Conservation (phyloP, 805 yeast species). For the Yamadazyma tumulicola region DNA sequence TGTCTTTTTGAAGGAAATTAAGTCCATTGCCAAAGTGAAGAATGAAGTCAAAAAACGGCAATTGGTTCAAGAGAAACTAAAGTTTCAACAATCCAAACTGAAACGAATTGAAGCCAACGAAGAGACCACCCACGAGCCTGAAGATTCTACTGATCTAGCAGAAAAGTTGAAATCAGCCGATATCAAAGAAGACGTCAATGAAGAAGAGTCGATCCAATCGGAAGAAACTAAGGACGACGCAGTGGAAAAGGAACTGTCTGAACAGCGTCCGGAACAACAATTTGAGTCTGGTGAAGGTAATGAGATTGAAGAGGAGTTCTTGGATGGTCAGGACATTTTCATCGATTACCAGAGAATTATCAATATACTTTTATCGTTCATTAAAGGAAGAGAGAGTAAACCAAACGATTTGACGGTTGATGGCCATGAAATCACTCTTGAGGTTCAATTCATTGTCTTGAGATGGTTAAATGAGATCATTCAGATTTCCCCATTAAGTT, state of each 20-base stretch:
- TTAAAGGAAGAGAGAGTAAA: slow-evolving; percentile 40
- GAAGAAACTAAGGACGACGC: slow-evolving; percentile 11
- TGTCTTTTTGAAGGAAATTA: slow-evolving; percentile 74
- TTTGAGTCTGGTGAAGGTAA: not conserved
- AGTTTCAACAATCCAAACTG: slow-evolving; percentile 17
- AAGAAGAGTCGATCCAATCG: slow-evolving; percentile 8
- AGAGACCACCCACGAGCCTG: slow-evolving; percentile 2
- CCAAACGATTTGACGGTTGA: slow-evolving; percentile 29
- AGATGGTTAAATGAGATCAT: slow-evolving; percentile 79
- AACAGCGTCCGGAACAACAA: slow-evolving; percentile 12
- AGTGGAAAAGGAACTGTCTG: slow-evolving; percentile 1
- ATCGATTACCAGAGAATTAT: slow-evolving; percentile 78
- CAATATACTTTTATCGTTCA: slow-evolving; percentile 74
- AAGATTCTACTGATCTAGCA: not conserved
- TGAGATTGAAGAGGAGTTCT: slow-evolving; percentile 34
- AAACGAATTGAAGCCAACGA: slow-evolving; percentile 1
- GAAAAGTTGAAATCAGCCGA: slow-evolving; percentile 1
- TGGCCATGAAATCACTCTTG: slow-evolving; percentile 38
- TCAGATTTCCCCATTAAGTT: slow-evolving; percentile 69
- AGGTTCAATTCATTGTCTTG: slow-evolving; percentile 74
- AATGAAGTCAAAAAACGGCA: slow-evolving; percentile 38
- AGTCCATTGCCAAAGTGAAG: slow-evolving; percentile 69
- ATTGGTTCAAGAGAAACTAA: slow-evolving; percentile 18
- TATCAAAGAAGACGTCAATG: slow-evolving; percentile 6
- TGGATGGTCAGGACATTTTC: slow-evolving; percentile 66